Base-by-base conservation (phyloP, 805 yeast genomes). In the Yamadazyma phyllophila region DNA sequence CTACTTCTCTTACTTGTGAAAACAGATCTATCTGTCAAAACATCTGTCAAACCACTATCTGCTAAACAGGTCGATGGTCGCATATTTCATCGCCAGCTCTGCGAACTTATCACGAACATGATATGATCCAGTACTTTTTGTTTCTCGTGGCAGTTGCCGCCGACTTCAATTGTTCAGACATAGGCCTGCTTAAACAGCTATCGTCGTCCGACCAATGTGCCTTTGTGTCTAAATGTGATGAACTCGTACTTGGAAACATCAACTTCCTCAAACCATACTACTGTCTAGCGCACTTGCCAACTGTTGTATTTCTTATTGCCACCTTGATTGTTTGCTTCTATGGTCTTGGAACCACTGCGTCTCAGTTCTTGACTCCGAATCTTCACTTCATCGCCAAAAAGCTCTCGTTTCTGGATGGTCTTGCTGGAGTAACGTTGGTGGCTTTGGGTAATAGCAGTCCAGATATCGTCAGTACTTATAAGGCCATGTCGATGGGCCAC, bases 371-470 rank as follows among this genome's bases (percentile, higher is more conserved):
- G 38, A 84, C 95, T 35, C 96, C 96, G 1, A 89, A 88, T 51
- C 63, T 91, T 26, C 77, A 82, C 38, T 72, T 80, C 14, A 73
- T 91, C 12, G 82, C 97, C 0, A 69, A 71, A 11, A 60, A 76
- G 12, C 63, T 89, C 8, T 75, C 80, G 7, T 64, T 92, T 41
- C 80, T 91, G 13, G 94, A 88, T 48, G 81, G 86, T 47, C 66
- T 91, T 14, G 82, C 94, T 10, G 98, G 98, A 0, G 75, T 92
- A 52, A 91, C 97, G 0, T 67, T 92, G 16, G 68, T 94, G 43
- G 96, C 98, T 0, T 74, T 92, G 49, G 98, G 97, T 0, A 92
- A 92, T 64, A 96, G 96, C 2, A 76, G 95, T 0, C 96, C 97
- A 0, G 99, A 92, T 62, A 81, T 92, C 2, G 77, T 90, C 31